Conservation (phyloP, 192 early-diverging fungal species). For the Glomus cerebriforme region DNA sequence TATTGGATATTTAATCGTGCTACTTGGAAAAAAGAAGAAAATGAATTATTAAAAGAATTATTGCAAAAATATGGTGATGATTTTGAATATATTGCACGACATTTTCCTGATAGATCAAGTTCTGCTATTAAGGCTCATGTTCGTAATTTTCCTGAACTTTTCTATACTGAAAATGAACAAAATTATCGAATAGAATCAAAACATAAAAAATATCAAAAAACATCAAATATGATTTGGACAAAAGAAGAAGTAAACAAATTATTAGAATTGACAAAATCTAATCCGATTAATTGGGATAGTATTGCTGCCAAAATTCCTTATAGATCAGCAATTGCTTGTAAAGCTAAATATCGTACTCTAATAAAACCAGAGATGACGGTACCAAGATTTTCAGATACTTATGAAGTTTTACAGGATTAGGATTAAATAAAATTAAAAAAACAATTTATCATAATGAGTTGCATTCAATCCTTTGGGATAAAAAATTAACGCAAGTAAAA, state of each 20-base stretch:
- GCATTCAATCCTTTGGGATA: too few relatives aligned
- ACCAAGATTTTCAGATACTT: background rate
- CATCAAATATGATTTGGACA: background rate
- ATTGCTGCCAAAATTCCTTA: background rate
- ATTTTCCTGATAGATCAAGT: background rate
- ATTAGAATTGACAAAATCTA: background rate
- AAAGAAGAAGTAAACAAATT: conserved; percentile 5
- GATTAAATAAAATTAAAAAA: too few relatives aligned
- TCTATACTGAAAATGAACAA: background rate
- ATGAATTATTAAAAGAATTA: background rate
- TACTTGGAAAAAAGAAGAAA: background rate
- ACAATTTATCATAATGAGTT: too few relatives aligned
- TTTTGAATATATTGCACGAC: background rate
- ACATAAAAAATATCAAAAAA: background rate
- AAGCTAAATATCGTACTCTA: background rate
- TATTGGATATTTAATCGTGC: background rate
- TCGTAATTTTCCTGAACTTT: background rate
- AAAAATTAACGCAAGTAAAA: too few relatives aligned
- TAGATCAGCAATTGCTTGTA: background rate
- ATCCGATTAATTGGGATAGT: background rate
- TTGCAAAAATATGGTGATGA: background rate
- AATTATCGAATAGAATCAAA: background rate
- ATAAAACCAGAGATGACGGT: background rate
- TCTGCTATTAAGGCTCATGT: background rate
- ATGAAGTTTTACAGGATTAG: background rate